These are phyloP conservation scores for Sedum album DNA, from an alignment of 164 flowering plant species.

Conservation along the genomic window DNA sequence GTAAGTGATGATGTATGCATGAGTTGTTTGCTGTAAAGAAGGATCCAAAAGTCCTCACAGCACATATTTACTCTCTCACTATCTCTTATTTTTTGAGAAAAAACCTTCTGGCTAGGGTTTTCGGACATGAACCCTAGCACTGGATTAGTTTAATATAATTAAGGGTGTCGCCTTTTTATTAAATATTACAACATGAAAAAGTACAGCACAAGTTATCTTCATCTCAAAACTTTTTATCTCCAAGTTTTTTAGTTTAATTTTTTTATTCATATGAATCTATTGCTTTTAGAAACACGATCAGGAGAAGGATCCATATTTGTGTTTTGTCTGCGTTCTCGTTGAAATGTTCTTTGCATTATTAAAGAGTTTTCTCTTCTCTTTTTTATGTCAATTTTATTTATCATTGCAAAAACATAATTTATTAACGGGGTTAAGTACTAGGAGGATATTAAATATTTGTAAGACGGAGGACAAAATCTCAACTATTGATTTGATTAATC, in stretches of 20 bases:
- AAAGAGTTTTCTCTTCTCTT: not conserved
- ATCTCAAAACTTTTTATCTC: constrained; percentile 6
- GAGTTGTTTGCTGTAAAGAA: constrained; percentile 16
- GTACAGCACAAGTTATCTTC: constrained; percentile 12
- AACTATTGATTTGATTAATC: too few species aligned
- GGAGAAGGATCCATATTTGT: constrained; percentile 23
- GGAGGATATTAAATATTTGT: too few species aligned
- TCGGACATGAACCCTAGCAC: constrained; percentile 6
- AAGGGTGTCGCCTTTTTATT: constrained; percentile 1
- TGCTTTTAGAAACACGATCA: constrained; percentile 9
- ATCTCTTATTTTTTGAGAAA: constrained; percentile 15
- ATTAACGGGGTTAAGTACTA: too few species aligned
- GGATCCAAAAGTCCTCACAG: constrained; percentile 31
- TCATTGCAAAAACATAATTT: too few species aligned
- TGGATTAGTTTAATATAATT: constrained; percentile 31
- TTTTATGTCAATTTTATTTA: not conserved
- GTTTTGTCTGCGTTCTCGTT: constrained; percentile 13
- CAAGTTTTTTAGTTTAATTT: not conserved
- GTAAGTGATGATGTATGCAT: constrained; percentile 27
- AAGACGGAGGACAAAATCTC: too few species aligned
- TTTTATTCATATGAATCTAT: constrained; percentile 14
- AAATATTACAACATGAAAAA: constrained; percentile 23
- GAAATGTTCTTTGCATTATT: constrained; percentile 17
- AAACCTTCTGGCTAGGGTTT: constrained; percentile 9
- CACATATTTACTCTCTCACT: constrained; percentile 12